These are phyloP conservation scores for Apiotrichum mycotoxinovorans DNA, from an alignment of 1,284 basidiomycete genomes.

Conservation along the genomic window DNA sequence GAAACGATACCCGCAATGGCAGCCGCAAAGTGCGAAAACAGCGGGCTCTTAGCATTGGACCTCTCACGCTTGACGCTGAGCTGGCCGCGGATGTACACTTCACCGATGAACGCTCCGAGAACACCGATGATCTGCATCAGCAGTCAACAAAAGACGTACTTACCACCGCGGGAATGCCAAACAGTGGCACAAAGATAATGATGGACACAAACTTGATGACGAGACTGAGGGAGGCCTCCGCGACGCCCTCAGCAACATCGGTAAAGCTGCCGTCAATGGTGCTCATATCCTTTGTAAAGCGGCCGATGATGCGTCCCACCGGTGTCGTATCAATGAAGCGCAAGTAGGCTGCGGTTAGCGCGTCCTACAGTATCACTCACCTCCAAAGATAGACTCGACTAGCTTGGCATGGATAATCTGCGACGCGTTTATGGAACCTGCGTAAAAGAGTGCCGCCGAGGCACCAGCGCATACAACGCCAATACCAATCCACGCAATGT, in stretches of 20 bases:
- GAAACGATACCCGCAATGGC: slow-evolving; percentile 61
- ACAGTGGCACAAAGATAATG: slow-evolving; percentile 54
- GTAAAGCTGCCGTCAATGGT: slow-evolving; percentile 46
- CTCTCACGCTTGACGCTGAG: slow-evolving; percentile 67
- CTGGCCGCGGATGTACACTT: slow-evolving; percentile 64
- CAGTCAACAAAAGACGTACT: slow-evolving; percentile 5
- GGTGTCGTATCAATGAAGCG: slow-evolving; percentile 39
- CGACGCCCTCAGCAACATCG: slow-evolving; percentile 36
- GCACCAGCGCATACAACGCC: slow-evolving; percentile 38
- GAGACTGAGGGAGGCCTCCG: slow-evolving; percentile 46
- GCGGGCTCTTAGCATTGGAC: slow-evolving; percentile 63
- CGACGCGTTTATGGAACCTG: slow-evolving; percentile 57
- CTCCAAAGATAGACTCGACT: slow-evolving; percentile 57
- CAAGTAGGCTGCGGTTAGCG: slow-evolving; percentile 50
- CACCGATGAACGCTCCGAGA: slow-evolving; percentile 54
- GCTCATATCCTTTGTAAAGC: slow-evolving; percentile 61
- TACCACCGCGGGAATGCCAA: slow-evolving; percentile 43
- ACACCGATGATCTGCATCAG: slow-evolving; percentile 45
- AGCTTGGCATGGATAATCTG: slow-evolving; percentile 59
- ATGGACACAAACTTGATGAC: slow-evolving; percentile 54
- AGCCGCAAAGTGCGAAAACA: slow-evolving; percentile 66
- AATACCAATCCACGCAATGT: slow-evolving; percentile 48
- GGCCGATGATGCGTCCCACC: slow-evolving; percentile 57
- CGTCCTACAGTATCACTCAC: too few species aligned
- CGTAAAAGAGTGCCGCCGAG: slow-evolving; percentile 44